Evolutionary conservation across 139 green algal genomes (phyloP).

Genomic region (Medakamo hakoo): DNA sequence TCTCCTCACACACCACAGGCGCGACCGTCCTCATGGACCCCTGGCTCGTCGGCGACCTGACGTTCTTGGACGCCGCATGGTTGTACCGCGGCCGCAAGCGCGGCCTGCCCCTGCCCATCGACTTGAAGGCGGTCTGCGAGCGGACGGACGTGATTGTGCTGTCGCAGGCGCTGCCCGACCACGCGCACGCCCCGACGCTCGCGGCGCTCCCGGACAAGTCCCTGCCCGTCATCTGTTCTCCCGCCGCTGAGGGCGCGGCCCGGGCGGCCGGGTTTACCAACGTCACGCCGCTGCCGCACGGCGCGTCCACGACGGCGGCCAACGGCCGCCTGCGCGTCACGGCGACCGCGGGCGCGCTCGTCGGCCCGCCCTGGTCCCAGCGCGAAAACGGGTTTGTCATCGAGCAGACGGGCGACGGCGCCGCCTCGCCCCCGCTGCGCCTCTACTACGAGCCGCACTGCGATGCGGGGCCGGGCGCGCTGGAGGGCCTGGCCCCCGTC

Average conservation of each 20-base stretch:
- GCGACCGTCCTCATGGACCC: conserved; percentile 62
- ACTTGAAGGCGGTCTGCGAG: conserved; percentile 28
- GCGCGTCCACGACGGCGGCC: conserved; percentile 23
- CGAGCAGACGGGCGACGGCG: conserved; percentile 16
- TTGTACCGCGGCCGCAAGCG: conserved; percentile 51
- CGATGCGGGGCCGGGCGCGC: conserved; percentile 26
- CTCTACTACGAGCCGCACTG: conserved; percentile 65
- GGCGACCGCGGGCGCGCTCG: conserved; percentile 49
- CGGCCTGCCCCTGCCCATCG: conserved; percentile 6
- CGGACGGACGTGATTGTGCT: conserved; percentile 52
- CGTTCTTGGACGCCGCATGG: conserved; percentile 47
- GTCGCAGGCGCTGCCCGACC: conserved; percentile 57
- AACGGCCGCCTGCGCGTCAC: conserved; percentile 33
- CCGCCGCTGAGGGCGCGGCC: conserved; percentile 33
- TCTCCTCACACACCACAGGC: conserved; percentile 15
- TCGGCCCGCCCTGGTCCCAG: conserved; percentile 64
- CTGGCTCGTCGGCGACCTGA: conserved; percentile 61
- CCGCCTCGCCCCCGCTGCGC: too few relatives aligned
- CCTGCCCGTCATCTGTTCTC: conserved; percentile 44
- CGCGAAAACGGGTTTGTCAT: conserved; percentile 54
- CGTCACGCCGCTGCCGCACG: conserved; percentile 36
- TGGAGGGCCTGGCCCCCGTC: conserved; percentile 18
- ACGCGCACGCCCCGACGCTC: conserved; percentile 60
- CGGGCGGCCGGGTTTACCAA: conserved; percentile 42
- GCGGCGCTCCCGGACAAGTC: conserved; percentile 26